phyloP scores from a whole-genome alignment of 345 rosid species.

The Rhizophora apiculata region DNA sequence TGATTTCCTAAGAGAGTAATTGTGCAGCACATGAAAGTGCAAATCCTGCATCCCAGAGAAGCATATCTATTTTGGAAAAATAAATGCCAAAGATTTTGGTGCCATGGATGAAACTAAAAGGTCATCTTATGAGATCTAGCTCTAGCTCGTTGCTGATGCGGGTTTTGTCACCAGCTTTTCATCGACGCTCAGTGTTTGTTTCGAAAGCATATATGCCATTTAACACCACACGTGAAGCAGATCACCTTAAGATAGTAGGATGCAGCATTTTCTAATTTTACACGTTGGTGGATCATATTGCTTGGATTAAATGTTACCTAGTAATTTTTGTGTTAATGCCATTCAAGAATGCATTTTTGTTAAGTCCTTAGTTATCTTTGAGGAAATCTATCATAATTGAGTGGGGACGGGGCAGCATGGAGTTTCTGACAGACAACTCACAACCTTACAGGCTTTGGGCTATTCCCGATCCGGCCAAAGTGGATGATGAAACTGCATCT shows the following conservation, averaged over 20 bases:
- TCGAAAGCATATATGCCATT: neutral
- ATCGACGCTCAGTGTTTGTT: neutral
- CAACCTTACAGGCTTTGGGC: slow-evolving; percentile 53
- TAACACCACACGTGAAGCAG: neutral
- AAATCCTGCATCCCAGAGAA: too few relatives aligned
- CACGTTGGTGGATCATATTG: neutral
- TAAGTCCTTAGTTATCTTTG: neutral
- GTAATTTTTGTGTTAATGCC: too few relatives aligned
- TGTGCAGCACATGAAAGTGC: too few relatives aligned
- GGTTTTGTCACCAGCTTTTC: neutral
- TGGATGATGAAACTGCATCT: slow-evolving; percentile 34
- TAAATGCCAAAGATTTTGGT: too few relatives aligned
- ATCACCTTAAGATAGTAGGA: neutral
- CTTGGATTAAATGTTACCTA: too few relatives aligned
- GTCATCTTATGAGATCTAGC: neutral
- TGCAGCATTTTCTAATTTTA: neutral
- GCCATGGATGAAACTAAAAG: too few relatives aligned
- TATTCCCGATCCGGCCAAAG: slow-evolving; percentile 40
- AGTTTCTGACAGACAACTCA: neutral
- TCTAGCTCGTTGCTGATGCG: neutral
- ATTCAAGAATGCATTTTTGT: too few relatives aligned
- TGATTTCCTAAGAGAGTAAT: too few relatives aligned
- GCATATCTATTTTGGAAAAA: too few relatives aligned
- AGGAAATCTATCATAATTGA: too few relatives aligned
- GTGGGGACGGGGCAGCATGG: neutral